These are phyloP conservation scores for Clitoria ternatea DNA, from an alignment of 306 rosid genomes.

Conservation along the genomic window DNA sequence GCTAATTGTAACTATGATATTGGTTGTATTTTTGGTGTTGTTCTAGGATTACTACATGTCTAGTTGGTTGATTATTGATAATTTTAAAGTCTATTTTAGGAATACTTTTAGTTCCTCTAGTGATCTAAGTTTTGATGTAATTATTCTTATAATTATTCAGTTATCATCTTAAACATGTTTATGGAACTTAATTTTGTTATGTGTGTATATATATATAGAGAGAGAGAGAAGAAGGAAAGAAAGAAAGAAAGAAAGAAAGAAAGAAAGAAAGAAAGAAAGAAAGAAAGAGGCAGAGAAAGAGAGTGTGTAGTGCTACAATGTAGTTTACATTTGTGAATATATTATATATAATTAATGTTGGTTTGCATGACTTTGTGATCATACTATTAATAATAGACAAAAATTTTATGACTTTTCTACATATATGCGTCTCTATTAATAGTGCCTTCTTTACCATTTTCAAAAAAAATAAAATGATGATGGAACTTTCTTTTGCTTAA, in stretches of 20 bases:
- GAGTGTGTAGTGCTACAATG: background rate
- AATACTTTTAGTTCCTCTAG: background rate
- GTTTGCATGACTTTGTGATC: background rate
- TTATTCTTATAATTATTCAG: constrained; percentile 2
- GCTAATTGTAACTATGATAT: background rate
- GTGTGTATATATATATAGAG: too few species aligned
- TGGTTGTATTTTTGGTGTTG: background rate
- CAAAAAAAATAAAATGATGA: too few species aligned
- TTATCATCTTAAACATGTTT: background rate
- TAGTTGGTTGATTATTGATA: background rate
- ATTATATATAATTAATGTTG: background rate
- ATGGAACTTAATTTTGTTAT: constrained; percentile 7
- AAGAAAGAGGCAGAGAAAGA: too few species aligned
- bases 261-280: too few species aligned
- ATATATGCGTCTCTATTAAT: too few species aligned
- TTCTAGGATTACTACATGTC: constrained; percentile 7
- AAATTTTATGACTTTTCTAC: too few species aligned
- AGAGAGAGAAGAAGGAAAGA: too few species aligned
- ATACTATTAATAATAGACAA: constrained; percentile 5
- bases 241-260: too few species aligned
- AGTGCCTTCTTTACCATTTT: too few species aligned
- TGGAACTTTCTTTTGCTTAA: constrained; percentile 1
- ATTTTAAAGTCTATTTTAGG: background rate
- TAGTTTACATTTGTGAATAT: background rate
- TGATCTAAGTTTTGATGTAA: background rate